phyloP scores from a whole-genome alignment of 805 yeast species.

The Candida koratica region DNA sequence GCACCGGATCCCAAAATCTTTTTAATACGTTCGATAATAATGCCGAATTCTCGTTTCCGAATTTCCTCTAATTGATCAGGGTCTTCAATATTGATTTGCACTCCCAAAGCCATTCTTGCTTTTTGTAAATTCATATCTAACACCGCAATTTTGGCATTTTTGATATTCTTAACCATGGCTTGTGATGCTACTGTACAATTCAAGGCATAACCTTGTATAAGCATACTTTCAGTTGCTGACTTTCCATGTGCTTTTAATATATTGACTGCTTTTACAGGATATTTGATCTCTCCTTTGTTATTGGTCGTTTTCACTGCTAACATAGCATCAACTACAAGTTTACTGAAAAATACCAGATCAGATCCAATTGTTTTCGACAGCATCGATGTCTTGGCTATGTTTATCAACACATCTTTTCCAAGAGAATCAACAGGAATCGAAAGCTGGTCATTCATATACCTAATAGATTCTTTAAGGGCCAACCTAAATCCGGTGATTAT shows the following conservation, averaged over 20 bases:
- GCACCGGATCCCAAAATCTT: constrained; percentile 87
- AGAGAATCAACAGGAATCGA: constrained; percentile 74
- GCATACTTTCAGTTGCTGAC: constrained; percentile 77
- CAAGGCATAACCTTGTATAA: constrained; percentile 91
- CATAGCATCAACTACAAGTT: constrained; percentile 93
- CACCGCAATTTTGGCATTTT: constrained; percentile 77
- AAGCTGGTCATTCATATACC: constrained; percentile 80
- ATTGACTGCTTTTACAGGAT: constrained; percentile 97
- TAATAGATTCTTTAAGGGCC: constrained; percentile 85
- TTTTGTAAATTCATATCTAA: constrained; percentile 91
- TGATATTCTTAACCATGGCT: constrained; percentile 79
- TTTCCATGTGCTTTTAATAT: constrained; percentile 96
- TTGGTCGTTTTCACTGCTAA: constrained; percentile 90
- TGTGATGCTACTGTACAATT: constrained; percentile 97
- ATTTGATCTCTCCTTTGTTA: constrained; percentile 79
- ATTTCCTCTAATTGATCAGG: constrained; percentile 96
- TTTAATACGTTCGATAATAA: constrained; percentile 74
- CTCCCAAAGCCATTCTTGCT: constrained; percentile 97
- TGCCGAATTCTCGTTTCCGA: constrained; percentile 83
- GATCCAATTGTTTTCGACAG: constrained; percentile 93
- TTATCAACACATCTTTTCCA: constrained; percentile 79
- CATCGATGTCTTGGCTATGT: constrained; percentile 96
- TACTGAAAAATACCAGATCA: constrained; percentile 84
- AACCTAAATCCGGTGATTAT: constrained; percentile 94
- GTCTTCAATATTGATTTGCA: constrained; percentile 92